Base-by-base conservation (phyloP, 1,284 basidiomycete species). In the Vanrija sp. region DNA sequence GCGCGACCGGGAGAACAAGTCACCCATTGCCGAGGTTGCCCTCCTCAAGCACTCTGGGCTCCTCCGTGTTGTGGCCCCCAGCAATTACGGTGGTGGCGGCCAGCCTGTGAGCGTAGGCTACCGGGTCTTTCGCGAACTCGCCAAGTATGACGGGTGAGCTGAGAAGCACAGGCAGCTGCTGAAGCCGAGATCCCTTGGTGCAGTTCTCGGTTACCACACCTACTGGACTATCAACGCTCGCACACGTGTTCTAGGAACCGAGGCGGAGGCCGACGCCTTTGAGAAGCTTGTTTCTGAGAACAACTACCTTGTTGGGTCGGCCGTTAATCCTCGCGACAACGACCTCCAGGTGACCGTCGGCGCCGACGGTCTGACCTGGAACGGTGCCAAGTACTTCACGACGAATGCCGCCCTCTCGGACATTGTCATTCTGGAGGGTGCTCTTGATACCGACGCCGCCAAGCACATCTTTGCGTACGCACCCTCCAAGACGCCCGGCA, bases 251-350 rank as follows among this genome's bases (percentile, higher is more conserved):
- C 46, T 57, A 28, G 55, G 51, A 9, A 49, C 16, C 39, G 23
- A 16, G 8, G 51, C 43, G 38, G 51, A 57, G 47, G 44, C 45
- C 1, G 51, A 52, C 5, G 38, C 38, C 6, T 18, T 47, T 6
- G 38, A 49, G 38, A 40, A 49, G 39, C 51, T 52, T n/a, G 18
- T 43, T 43, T 25, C 51, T 38, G 38, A 19, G 19, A 52, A 52
- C 51, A 49, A 57, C 43, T 57, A 49, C 51, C 71, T 71, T 52
- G 53, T 72, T 47, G 73, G 73, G 12, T 72, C 64, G 6, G 73
- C 72, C 0, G 73, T 75, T 57, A 75, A 75, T 58, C 73, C 72
- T 1, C 65, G 72, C 38, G 73, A 75, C 57, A 52, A 63, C 18
- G 72, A 73, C 46, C 62, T 75, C 49, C 55, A 61, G 23, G 67